Evolutionary conservation across 495 filamentous ascomycete species (phyloP).

Genomic region (Penicillium malachiteum): DNA sequence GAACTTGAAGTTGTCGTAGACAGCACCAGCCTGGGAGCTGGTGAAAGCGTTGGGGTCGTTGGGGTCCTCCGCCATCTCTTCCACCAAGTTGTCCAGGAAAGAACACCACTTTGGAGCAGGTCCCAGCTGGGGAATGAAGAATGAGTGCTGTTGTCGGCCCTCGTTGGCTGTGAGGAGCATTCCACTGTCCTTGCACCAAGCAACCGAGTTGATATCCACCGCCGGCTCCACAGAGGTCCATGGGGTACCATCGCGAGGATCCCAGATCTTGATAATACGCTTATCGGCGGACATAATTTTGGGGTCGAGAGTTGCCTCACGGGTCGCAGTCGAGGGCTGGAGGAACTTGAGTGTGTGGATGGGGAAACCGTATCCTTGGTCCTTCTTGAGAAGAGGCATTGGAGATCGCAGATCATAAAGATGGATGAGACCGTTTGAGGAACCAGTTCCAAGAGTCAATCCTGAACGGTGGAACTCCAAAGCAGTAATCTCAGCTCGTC

Average conservation of each 20-base stretch:
- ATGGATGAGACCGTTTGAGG: slow-evolving; percentile 82
- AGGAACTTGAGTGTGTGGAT: slow-evolving; percentile 89
- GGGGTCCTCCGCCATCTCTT: slow-evolving; percentile 90
- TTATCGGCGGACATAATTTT: slow-evolving; percentile 93
- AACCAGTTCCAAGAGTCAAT: slow-evolving; percentile 83
- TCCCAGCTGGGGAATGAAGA: slow-evolving; percentile 92
- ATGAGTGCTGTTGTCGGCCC: slow-evolving; percentile 86
- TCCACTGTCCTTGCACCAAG: slow-evolving; percentile 80
- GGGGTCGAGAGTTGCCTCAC: slow-evolving; percentile 62
- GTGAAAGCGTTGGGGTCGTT: slow-evolving; percentile 67
- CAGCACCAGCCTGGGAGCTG: slow-evolving; percentile 55
- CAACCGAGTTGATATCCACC: slow-evolving; percentile 90
- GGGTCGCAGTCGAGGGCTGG: slow-evolving; percentile 63
- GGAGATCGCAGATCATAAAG: slow-evolving; percentile 93
- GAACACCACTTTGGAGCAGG: slow-evolving; percentile 93
- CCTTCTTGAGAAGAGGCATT: slow-evolving; percentile 79
- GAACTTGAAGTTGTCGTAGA: slow-evolving; percentile 99
- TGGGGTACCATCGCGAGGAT: slow-evolving; percentile 71
- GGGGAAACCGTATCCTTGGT: slow-evolving; percentile 94
- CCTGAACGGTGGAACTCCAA: slow-evolving; percentile 84
- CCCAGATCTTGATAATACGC: slow-evolving; percentile 96
- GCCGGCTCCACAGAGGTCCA: slow-evolving; percentile 96
- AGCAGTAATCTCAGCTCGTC: slow-evolving; percentile 77
- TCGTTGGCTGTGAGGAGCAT: slow-evolving; percentile 97
- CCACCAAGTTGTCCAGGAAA: slow-evolving; percentile 94